Conservation (phyloP, 2,329 filamentous ascomycete species). For the Ophiosphaerella herpotricha region DNA sequence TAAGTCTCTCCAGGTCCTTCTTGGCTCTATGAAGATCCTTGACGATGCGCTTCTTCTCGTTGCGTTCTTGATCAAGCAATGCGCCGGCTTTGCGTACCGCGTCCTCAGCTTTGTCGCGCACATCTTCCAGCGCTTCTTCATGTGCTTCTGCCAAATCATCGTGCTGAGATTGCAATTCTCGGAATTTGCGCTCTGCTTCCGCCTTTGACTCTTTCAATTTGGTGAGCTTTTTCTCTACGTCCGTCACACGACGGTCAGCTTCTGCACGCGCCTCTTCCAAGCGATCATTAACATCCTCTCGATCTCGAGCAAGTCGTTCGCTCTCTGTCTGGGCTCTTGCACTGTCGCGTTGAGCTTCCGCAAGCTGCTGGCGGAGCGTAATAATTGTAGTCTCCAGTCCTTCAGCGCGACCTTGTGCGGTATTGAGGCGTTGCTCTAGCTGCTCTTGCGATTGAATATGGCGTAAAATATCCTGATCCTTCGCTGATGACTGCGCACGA, state of each 20-base stretch:
- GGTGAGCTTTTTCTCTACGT: constrained; percentile 36
- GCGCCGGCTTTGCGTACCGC: constrained; percentile 39
- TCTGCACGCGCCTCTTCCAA: constrained; percentile 31
- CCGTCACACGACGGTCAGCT: constrained; percentile 32
- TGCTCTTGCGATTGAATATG: constrained; percentile 30
- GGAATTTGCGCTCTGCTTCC: constrained; percentile 30
- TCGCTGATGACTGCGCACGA: constrained; percentile 22
- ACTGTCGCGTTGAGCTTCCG: constrained; percentile 35
- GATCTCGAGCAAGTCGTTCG: constrained; percentile 32
- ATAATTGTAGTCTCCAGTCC: constrained; percentile 32
- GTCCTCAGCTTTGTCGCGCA: constrained; percentile 43
- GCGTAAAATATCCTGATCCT: constrained; percentile 31
- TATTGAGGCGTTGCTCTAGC: constrained; percentile 30
- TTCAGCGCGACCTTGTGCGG: constrained; percentile 35
- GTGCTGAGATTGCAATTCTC: constrained; percentile 32
- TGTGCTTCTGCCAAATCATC: constrained; percentile 34
- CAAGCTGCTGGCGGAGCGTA: constrained; percentile 39
- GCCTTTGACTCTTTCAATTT: constrained; percentile 33
- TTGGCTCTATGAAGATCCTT: constrained; percentile 33
- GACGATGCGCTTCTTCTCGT: constrained; percentile 32
- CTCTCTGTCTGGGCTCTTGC: constrained; percentile 28
- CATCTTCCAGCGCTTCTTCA: constrained; percentile 30
- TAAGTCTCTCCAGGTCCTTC: constrained; percentile 26
- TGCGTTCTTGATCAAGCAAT: constrained; percentile 40
- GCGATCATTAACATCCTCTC: constrained; percentile 31